Evolutionary conservation across 2,329 filamentous ascomycete species (phyloP).

Genomic region (Pezicula carpinea): DNA sequence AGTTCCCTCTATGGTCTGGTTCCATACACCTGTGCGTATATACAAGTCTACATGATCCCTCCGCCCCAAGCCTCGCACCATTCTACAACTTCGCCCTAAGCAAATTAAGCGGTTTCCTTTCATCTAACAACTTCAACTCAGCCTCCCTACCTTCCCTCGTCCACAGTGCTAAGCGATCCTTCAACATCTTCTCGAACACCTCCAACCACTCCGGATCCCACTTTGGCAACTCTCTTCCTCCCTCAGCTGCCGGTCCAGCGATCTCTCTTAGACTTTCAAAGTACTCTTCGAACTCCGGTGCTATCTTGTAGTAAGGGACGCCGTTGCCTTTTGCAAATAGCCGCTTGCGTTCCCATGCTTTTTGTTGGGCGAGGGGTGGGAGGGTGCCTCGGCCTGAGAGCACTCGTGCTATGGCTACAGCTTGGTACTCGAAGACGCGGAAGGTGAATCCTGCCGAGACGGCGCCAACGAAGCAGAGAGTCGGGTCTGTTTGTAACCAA

Average conservation of each 20-base stretch:
- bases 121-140: too few species aligned
- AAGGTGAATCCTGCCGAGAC: conserved; percentile 54
- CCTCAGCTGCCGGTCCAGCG: conserved; percentile 35
- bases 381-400: conserved; percentile 48
- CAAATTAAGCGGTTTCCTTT: too few species aligned
- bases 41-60: too few species aligned
- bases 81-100: too few species aligned
- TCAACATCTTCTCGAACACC: too few species aligned
- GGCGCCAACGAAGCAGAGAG: conserved; percentile 51
- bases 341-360: conserved; percentile 50
- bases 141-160: too few species aligned
- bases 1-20: too few species aligned
- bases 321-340: conserved; percentile 49
- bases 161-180: too few species aligned
- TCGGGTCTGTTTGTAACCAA: conserved; percentile 47
- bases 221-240: not conserved
- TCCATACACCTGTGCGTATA: too few species aligned
- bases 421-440: conserved; percentile 63
- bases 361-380: conserved; percentile 43
- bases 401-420: conserved; percentile 52
- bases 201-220: too few species aligned
- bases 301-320: conserved; percentile 45
- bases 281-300: conserved; percentile 56
- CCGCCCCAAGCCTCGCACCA: too few species aligned
- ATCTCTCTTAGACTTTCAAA: conserved; percentile 49